Evolutionary conservation across 139 green algal species (phyloP), one percentile per base, ranked within the genome.

Genomic region (Astrephomene gubernaculifera): DNA sequence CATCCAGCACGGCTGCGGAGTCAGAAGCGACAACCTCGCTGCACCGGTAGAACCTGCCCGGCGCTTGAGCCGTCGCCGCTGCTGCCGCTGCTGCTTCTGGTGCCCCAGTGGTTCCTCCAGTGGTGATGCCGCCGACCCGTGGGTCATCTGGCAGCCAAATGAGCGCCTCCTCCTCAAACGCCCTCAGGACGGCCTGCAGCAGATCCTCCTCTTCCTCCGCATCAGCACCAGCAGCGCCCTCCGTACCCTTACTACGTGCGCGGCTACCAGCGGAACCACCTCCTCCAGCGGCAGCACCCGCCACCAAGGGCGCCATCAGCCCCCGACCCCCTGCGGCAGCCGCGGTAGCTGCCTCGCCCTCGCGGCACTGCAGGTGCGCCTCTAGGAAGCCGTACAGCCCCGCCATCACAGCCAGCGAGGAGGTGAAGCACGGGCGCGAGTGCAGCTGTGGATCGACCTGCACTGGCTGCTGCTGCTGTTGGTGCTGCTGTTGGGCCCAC

Each of bases 61-160:
- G 38, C 68, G 39, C 31, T 49, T 27, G 35, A 17, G 7, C 19
- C 0, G 21, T 22, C 33, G 7, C 31, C 27, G 33, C 35, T 10
- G 36, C 57, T 17, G 8, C 38, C 36, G 4, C 31, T n/a, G n/a
- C n/a, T n/a, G n/a, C n/a, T n/a, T n/a, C n/a, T n/a, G n/a, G n/a
- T n/a, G n/a, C n/a, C n/a, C n/a, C n/a, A n/a, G n/a, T n/a, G n/a
- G n/a, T n/a, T n/a, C n/a, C n/a, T n/a, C n/a, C n/a, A n/a, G n/a
- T n/a, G n/a, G n/a, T n/a, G n/a, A n/a, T n/a, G n/a, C n/a, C 39
- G 10, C 52, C 75, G 41, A 44, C 38, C 31, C 31, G 29, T 63
- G 61, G 41, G 39, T 63, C 41, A 38, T 74, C 61, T 2, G 78
- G 78, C 4, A 84, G 78, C 78, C 78, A 84, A 21, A 84, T 64